Base-by-base conservation (phyloP, 352 stramenopile species). In the Pythium guiyangense region DNA sequence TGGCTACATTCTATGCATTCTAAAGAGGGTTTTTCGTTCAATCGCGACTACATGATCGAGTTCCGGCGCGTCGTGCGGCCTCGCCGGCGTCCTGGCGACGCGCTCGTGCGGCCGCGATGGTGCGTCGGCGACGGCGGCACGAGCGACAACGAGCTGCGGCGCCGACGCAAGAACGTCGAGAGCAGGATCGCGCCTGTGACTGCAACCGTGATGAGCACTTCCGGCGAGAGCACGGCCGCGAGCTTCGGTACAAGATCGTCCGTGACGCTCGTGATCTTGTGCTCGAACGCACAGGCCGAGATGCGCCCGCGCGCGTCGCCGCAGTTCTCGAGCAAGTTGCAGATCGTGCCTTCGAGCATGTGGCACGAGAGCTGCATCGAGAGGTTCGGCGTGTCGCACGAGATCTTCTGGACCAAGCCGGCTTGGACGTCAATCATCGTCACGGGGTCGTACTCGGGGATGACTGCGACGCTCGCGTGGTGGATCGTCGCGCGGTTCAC, bases 351-450 rank as follows among this genome's bases (percentile, higher is more conserved):
- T 76, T 96, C 86, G n/a, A 96, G 83, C 86, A 96, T 95, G 69
- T 96, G 88, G 59, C 88, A 96, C 14, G 83, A 94, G 17, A 95
- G 68, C 52, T 96, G 88, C 77, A 95, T 92, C 45, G 88, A 94
- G 35, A 96, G 61, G 44, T 93, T 83, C 0, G 82, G 79, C 4
- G 88, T 92, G 59, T 90, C 79, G 54, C 88, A 96, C 60, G 88
- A 92, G 51, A 96, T 94, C 47, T 89, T 94, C 56, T 96, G 88
- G 18, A 89, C 86, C 81, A 96, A 86, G 6, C 88, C 88, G 25
- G 86, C 83, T 67, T 96, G 82, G 3, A 75, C 79, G 57, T 96
- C 88, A 40, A 96, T 92, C 81, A 96, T 81, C 31, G 86, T 88
- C 34, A 96, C 75, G 1, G 88, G 84, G 49, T 96, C 88, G 54